A percentile compares a stretch with the other conserved stretches of the same genome.
These are phyloP conservation scores for Saccharomycopsis fibuligera DNA, from an alignment of 805 yeast genomes.

Conservation along the genomic window DNA sequence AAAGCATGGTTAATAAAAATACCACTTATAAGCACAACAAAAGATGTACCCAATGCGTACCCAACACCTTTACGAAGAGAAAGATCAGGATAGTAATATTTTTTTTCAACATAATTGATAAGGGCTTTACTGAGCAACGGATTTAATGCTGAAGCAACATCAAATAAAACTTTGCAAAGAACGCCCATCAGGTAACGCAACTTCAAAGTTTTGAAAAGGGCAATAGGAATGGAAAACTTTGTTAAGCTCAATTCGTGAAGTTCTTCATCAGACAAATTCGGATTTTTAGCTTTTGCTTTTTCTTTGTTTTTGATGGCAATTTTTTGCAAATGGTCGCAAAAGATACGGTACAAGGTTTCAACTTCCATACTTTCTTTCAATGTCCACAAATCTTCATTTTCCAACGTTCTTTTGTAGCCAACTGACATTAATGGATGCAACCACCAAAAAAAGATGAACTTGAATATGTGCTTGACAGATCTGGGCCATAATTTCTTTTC, in stretches of 20 bases:
- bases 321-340: slow-evolving; percentile 30
- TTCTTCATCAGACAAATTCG: slow-evolving; percentile 35
- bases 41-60: slow-evolving; percentile 48
- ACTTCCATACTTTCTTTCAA: slow-evolving; percentile 38
- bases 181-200: slow-evolving; percentile 37
- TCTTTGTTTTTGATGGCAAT: slow-evolving; percentile 30
- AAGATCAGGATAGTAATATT: slow-evolving; percentile 33
- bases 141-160: slow-evolving; percentile 42
- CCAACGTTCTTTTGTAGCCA: slow-evolving; percentile 69
- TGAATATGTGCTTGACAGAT: slow-evolving; percentile 30
- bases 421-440: slow-evolving; percentile 51
- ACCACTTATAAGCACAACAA: slow-evolving; percentile 37
- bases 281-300: slow-evolving; percentile 29
- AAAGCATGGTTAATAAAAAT: slow-evolving; percentile 44
- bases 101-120: slow-evolving; percentile 46
- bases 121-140: slow-evolving; percentile 50
- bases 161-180: slow-evolving; percentile 39
- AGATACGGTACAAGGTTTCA: slow-evolving; percentile 35
- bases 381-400: slow-evolving; percentile 52
- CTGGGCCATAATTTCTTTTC: slow-evolving; percentile 42
- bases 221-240: slow-evolving; percentile 32
- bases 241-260: slow-evolving; percentile 31
- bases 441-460: slow-evolving; percentile 59
- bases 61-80: slow-evolving; percentile 44
- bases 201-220: slow-evolving; percentile 45